phyloP scores from a whole-genome alignment of 805 yeast species.

The Schwanniomyces pseudopolymorphus region DNA sequence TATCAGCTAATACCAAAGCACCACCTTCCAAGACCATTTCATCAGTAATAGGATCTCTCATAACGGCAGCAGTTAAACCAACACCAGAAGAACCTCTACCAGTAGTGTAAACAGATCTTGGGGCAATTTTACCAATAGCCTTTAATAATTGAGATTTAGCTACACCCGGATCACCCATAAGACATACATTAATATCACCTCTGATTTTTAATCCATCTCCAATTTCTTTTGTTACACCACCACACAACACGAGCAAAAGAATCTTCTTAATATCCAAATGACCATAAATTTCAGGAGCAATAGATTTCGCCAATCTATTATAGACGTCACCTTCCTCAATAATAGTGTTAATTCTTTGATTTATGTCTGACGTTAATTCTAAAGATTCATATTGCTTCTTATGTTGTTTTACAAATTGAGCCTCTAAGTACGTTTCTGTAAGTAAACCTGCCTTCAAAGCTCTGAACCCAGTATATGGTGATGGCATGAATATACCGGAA shows the following conservation, averaged over 20 bases:
- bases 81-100: constrained; percentile 99
- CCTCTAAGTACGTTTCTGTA: constrained; percentile 91
- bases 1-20: constrained; percentile 93
- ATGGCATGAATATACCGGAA: constrained; percentile 87
- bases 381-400: constrained; percentile 79
- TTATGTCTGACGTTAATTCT: constrained; percentile 56
- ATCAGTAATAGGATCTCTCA: constrained; percentile 98
- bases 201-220: constrained; percentile 97
- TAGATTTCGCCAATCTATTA: constrained; percentile 76
- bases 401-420: constrained; percentile 82
- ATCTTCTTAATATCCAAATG: constrained; percentile 93
- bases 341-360: constrained; percentile 54
- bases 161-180: constrained; percentile 99
- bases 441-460: constrained; percentile 90
- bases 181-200: constrained; percentile 93
- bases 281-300: constrained; percentile 97
- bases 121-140: constrained; percentile 88
- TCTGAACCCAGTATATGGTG: constrained; percentile 93
- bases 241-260: constrained; percentile 75
- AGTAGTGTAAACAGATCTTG: constrained; percentile 95
- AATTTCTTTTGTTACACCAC: constrained; percentile 92
- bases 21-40: constrained; percentile 99
- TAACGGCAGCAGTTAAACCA: constrained; percentile 97
- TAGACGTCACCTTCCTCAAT: constrained; percentile 68
- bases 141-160: constrained; percentile 96